Evolutionary conservation across 176 grass and related monocot species (phyloP).

Genomic region (Elymus sibiricus): DNA sequence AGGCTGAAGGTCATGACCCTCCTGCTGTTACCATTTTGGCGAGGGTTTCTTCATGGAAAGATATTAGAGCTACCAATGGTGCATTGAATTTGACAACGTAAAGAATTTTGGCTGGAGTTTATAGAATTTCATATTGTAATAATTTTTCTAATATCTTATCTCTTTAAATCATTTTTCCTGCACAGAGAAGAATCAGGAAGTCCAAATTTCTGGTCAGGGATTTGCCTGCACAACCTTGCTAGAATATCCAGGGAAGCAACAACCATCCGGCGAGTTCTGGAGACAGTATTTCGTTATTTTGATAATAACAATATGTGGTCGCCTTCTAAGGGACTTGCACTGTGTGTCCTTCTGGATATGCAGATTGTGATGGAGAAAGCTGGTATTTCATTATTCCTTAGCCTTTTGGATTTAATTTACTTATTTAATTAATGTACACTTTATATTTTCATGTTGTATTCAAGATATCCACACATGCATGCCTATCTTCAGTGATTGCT

Average conservation of each 20-base stretch:
- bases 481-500: slow-evolving; percentile 25
- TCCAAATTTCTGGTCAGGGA: slow-evolving; percentile 90
- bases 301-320: slow-evolving; percentile 81
- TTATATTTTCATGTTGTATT: slow-evolving; percentile 1
- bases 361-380: slow-evolving; percentile 86
- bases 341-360: slow-evolving; percentile 85
- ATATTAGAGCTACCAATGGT: slow-evolving; percentile 47
- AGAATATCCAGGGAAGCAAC: slow-evolving; percentile 93
- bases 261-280: slow-evolving; percentile 81
- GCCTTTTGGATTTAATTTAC: neutral
- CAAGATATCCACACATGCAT: slow-evolving; percentile 10
- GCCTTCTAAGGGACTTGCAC: slow-evolving; percentile 68
- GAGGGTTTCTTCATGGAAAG: slow-evolving; percentile 89
- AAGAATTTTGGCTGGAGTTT: slow-evolving; percentile 11
- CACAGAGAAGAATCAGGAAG: slow-evolving; percentile 70
- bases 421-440: slow-evolving; percentile 2
- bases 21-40: slow-evolving; percentile 37
- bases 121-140: slow-evolving; percentile 5
- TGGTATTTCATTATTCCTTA: slow-evolving; percentile 46
- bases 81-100: slow-evolving; percentile 53
- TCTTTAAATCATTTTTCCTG: slow-evolving; percentile 37
- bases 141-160: slow-evolving; percentile 34
- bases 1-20: slow-evolving; percentile 60
- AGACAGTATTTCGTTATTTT: slow-evolving; percentile 96
- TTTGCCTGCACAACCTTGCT: slow-evolving; percentile 97